Conservation (phyloP, 768 basidiomycete genomes). For the Panellus pusillus region DNA sequence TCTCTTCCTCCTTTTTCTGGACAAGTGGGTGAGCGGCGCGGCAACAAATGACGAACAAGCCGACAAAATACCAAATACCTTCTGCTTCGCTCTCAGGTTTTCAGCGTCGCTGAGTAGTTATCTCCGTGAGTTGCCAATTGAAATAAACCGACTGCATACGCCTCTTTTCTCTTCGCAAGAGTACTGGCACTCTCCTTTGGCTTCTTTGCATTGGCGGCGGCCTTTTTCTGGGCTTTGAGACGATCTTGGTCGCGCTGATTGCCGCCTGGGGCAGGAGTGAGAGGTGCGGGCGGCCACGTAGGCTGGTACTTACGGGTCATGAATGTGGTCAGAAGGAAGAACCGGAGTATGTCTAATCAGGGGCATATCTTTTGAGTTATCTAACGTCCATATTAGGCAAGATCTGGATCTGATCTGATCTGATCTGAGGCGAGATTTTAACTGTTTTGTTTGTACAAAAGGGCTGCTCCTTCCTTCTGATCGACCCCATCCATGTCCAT, state of each 20-base stretch:
- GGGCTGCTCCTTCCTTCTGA: not conserved
- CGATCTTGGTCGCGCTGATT: conserved; percentile 82
- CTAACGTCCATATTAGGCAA: conserved; percentile 20
- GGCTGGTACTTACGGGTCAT: conserved; percentile 56
- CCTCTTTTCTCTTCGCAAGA: conserved; percentile 72
- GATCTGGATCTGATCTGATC: not conserved
- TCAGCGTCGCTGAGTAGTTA: conserved; percentile 64
- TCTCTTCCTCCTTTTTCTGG: conserved; percentile 59
- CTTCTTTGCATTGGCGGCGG: conserved; percentile 45
- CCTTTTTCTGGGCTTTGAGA: conserved; percentile 72
- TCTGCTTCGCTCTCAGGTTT: conserved; percentile 74
- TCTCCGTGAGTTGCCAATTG: conserved; percentile 23
- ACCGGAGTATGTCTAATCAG: too few relatives aligned
- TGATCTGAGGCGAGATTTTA: too few relatives aligned
- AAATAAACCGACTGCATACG: conserved; percentile 47
- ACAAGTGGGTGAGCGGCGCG: conserved; percentile 11
- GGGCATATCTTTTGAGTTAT: conserved; percentile 21
- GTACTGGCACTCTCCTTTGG: conserved; percentile 65
- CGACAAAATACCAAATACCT: conserved; percentile 43
- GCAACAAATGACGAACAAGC: conserved; percentile 9
- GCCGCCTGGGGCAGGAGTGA: conserved; percentile 53
- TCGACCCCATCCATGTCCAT: conserved; percentile 1
- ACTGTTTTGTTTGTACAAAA: conserved; percentile 3
- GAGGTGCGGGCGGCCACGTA: conserved; percentile 7
- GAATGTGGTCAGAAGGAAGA: not conserved